phyloP scores from a whole-genome alignment of 805 yeast genomes.

The Huiozyma sinensis region DNA sequence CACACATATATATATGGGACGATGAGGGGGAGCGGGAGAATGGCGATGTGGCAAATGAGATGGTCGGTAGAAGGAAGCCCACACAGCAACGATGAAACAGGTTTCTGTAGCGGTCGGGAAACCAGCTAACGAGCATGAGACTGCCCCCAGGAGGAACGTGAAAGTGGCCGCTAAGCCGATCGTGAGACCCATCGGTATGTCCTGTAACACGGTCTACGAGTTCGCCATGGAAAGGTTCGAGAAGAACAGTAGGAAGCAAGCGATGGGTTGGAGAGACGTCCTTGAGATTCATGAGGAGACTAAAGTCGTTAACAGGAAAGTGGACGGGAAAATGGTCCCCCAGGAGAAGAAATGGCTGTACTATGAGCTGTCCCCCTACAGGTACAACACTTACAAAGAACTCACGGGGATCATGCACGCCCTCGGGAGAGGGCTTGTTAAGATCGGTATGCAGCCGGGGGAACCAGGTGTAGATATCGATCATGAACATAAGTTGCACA shows the following conservation, averaged over 20 bases:
- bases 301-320: slow-evolving; percentile 59
- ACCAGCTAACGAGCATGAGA: slow-evolving; percentile 57
- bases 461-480: not conserved
- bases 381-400: slow-evolving; percentile 52
- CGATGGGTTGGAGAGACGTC: slow-evolving; percentile 73
- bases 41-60: not conserved
- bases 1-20: not conserved
- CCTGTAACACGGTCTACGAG: slow-evolving; percentile 62
- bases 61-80: not conserved
- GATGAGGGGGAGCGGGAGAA: too few species aligned
- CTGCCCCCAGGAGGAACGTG: slow-evolving; percentile 70
- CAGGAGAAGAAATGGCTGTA: slow-evolving; percentile 82
- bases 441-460: slow-evolving; percentile 55
- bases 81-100: slow-evolving; percentile 5
- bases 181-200: slow-evolving; percentile 52
- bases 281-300: slow-evolving; percentile 65
- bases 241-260: slow-evolving; percentile 41
- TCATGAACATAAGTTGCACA: slow-evolving; percentile 48
- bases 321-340: slow-evolving; percentile 64
- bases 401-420: slow-evolving; percentile 38
- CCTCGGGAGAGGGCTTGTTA: slow-evolving; percentile 66
- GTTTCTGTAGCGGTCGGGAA: slow-evolving; percentile 55
- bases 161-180: slow-evolving; percentile 33
- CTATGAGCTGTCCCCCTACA: slow-evolving; percentile 68
- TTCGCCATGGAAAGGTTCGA: slow-evolving; percentile 51